Conservation (phyloP, 805 yeast genomes). For the Spencermartinsiella europaea region DNA sequence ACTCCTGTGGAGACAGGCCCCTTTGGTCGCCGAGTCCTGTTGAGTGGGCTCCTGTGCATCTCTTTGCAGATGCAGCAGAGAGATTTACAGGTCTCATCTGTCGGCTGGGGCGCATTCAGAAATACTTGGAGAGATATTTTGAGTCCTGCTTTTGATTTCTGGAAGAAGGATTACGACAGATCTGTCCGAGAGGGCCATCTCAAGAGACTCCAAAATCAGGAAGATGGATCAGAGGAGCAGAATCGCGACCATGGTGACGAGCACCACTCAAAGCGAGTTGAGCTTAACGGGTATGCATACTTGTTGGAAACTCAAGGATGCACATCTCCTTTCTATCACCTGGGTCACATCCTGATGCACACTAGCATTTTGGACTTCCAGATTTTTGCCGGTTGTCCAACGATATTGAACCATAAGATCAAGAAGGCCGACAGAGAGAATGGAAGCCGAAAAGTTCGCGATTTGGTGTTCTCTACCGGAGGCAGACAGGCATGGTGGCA, state of each 20-base stretch:
- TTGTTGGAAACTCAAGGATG: conserved; percentile 36
- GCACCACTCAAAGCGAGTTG: not conserved
- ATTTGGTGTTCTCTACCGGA: conserved; percentile 45
- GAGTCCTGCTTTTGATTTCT: conserved; percentile 64
- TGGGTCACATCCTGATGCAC: conserved; percentile 66
- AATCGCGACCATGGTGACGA: not conserved
- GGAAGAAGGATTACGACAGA: conserved; percentile 41
- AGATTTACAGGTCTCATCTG: conserved; percentile 52
- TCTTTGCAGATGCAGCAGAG: conserved; percentile 70
- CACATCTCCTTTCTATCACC: conserved; percentile 62
- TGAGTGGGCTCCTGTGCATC: conserved; percentile 63
- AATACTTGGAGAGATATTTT: conserved; percentile 68
- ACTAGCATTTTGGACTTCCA: conserved; percentile 75
- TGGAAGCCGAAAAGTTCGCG: conserved; percentile 45
- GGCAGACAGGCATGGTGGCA: conserved; percentile 55
- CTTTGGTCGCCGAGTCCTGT: conserved; percentile 61
- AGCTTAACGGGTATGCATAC: conserved; percentile 4
- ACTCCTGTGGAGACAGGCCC: conserved; percentile 44
- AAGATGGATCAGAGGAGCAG: not conserved
- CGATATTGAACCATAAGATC: conserved; percentile 66
- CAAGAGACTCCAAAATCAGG: conserved; percentile 8
- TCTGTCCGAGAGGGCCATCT: conserved; percentile 1
- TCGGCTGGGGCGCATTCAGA: conserved; percentile 38
- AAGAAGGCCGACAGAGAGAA: conserved; percentile 45
- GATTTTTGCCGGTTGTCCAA: conserved; percentile 76